phyloP scores from a whole-genome alignment of 495 filamentous ascomycete species.

The Copromyces sp. region DNA sequence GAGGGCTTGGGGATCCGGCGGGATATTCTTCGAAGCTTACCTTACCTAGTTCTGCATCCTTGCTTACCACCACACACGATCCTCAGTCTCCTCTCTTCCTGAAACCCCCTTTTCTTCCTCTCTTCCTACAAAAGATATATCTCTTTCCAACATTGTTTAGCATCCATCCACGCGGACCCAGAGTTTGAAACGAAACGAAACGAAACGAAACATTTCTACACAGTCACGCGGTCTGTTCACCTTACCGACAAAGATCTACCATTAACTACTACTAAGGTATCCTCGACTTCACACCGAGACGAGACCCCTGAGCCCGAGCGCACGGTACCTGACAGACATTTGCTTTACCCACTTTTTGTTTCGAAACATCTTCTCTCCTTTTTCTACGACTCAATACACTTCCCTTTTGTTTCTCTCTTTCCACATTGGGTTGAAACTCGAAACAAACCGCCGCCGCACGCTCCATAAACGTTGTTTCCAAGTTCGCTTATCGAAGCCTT shows the following conservation, averaged over 20 bases:
- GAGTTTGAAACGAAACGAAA: background rate
- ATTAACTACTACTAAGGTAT: background rate
- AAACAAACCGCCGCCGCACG: background rate
- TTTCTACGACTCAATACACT: no score
- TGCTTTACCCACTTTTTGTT: background rate
- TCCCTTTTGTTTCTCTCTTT: background rate
- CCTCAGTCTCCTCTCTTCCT: background rate
- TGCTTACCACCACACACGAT: background rate
- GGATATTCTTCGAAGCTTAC: background rate
- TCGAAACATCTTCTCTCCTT: background rate
- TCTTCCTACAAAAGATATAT: background rate
- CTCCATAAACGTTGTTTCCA: background rate
- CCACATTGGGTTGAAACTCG: background rate
- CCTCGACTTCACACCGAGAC: no score
- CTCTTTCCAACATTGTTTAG: background rate
- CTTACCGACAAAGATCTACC: background rate
- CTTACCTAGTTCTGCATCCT: background rate
- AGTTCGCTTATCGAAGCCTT: background rate
- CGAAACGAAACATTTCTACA: background rate
- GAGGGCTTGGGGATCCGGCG: background rate
- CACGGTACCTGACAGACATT: background rate
- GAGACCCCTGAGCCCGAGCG: background rate
- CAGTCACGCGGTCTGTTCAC: background rate
- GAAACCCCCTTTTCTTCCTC: background rate
- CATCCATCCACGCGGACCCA: background rate